Evolutionary conservation across 768 basidiomycete genomes (phyloP).

Genomic region (Kwoniella shandongensis): DNA sequence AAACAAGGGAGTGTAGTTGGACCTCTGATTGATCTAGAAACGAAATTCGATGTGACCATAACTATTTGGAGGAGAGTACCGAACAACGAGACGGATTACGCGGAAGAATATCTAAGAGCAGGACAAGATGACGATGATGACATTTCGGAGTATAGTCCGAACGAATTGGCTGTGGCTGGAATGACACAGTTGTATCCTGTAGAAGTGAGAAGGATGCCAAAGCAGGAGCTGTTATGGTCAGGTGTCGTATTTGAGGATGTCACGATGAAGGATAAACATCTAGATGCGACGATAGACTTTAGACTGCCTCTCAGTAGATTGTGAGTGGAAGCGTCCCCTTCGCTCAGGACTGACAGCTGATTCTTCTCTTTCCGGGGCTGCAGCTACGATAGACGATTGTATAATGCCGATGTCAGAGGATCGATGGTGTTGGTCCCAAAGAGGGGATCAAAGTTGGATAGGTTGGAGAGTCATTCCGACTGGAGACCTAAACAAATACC

Average conservation of each 20-base stretch:
- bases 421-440: slow-evolving; percentile 19
- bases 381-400: slow-evolving; percentile 28
- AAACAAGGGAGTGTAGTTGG: not conserved
- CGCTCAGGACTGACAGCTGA: not conserved
- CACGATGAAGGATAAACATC: slow-evolving; percentile 3
- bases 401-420: slow-evolving; percentile 13
- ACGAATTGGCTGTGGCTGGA: slow-evolving; percentile 7
- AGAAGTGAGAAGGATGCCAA: slow-evolving; percentile 9
- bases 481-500: slow-evolving; percentile 14
- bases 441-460: slow-evolving; percentile 10
- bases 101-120: slow-evolving; percentile 7
- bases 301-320: slow-evolving; percentile 28
- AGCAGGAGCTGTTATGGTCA: not conserved
- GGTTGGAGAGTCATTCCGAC: slow-evolving; percentile 18
- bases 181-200: slow-evolving; percentile 9
- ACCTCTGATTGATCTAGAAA: slow-evolving; percentile 15
- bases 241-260: slow-evolving; percentile 7
- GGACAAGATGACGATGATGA: slow-evolving; percentile 5
- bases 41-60: slow-evolving; percentile 18
- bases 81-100: slow-evolving; percentile 7
- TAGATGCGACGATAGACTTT: slow-evolving; percentile 14
- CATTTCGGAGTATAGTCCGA: slow-evolving; percentile 1
- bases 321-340: slow-evolving; percentile 5
- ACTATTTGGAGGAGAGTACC: slow-evolving; percentile 15
- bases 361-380: not conserved